Conservation (phyloP, 208 protist genomes). For the Crithidia expoeki region DNA sequence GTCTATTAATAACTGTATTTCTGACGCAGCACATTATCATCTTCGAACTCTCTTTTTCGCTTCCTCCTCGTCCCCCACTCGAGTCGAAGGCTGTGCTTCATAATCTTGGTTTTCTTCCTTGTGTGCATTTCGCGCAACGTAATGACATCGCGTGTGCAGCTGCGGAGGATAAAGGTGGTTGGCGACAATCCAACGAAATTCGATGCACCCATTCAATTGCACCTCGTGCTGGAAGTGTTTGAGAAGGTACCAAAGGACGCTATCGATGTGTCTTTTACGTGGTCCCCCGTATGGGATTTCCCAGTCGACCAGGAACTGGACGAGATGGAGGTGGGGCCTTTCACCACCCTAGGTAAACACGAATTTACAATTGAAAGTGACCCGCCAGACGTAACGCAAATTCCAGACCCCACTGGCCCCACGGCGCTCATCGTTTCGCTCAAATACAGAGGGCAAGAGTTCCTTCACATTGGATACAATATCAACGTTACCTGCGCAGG, state of each 20-base stretch:
- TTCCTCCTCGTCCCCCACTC: no score
- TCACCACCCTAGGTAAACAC: constrained; percentile 62
- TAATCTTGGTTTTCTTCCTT: no score
- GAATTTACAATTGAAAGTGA: constrained; percentile 75
- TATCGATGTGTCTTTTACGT: constrained; percentile 79
- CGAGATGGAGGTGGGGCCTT: constrained; percentile 79
- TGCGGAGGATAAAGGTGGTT: constrained; percentile 54
- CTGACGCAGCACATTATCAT: no score
- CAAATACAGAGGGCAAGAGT: constrained; percentile 66
- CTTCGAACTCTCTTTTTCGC: no score
- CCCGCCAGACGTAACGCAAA: constrained; percentile 61
- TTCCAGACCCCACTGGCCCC: constrained; percentile 81
- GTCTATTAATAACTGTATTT: no score
- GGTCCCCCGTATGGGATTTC: constrained; percentile 87
- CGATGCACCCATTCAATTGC: constrained; percentile 52
- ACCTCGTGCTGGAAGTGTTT: constrained; percentile 70
- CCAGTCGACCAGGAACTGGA: constrained; percentile 80
- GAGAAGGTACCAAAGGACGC: constrained; percentile 47
- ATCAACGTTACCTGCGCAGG: constrained; percentile 62
- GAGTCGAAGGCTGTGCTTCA: no score
- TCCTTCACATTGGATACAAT: constrained; percentile 84
- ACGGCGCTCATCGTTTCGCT: constrained; percentile 78
- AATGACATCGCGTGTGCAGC: constrained; percentile 65
- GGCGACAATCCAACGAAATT: constrained; percentile 55
- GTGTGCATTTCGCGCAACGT: background rate